phyloP scores from a whole-genome alignment of 768 basidiomycete genomes.

The Trametes meyenii region DNA sequence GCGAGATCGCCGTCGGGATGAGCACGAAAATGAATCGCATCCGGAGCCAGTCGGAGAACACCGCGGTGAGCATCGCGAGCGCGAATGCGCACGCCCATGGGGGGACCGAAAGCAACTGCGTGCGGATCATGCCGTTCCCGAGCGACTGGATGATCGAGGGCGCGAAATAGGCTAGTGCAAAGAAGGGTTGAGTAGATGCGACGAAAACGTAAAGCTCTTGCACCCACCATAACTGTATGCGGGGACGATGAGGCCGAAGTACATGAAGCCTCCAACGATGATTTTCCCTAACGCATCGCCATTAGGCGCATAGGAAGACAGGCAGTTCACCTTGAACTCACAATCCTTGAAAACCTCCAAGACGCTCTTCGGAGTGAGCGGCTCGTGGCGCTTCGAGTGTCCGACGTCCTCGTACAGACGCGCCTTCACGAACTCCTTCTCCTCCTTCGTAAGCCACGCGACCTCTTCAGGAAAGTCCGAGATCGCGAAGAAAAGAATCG shows the following conservation, averaged over 20 bases:
- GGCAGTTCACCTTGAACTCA: constrained; percentile 12
- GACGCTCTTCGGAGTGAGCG: constrained; percentile 26
- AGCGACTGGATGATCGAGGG: constrained; percentile 29
- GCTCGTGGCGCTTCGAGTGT: constrained; percentile 29
- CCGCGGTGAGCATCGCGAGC: constrained; percentile 29
- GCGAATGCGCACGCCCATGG: constrained; percentile 34
- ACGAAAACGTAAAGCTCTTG: not conserved
- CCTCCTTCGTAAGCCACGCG: constrained; percentile 36
- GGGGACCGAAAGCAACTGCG: constrained; percentile 36
- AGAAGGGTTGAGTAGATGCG: not conserved
- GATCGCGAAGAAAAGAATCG: constrained; percentile 38
- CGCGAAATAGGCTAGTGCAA: constrained; percentile 27
- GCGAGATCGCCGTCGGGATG: constrained; percentile 21
- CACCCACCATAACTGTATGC: constrained; percentile 35
- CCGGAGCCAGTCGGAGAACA: constrained; percentile 26
- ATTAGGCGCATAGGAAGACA: not conserved
- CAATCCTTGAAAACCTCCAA: constrained; percentile 33
- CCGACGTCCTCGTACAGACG: constrained; percentile 35
- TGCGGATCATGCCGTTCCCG: constrained; percentile 30
- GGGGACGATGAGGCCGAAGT: constrained; percentile 34
- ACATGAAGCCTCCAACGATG: constrained; percentile 36
- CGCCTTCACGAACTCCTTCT: constrained; percentile 35
- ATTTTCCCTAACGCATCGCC: constrained; percentile 25
- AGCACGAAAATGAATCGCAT: constrained; percentile 30
- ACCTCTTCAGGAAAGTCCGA: constrained; percentile 38